A percentile compares a stretch with the other conserved stretches of the same genome.
Evolutionary conservation across 2,329 filamentous ascomycete species (phyloP).

Genomic region (Exophiala mesophila): DNA sequence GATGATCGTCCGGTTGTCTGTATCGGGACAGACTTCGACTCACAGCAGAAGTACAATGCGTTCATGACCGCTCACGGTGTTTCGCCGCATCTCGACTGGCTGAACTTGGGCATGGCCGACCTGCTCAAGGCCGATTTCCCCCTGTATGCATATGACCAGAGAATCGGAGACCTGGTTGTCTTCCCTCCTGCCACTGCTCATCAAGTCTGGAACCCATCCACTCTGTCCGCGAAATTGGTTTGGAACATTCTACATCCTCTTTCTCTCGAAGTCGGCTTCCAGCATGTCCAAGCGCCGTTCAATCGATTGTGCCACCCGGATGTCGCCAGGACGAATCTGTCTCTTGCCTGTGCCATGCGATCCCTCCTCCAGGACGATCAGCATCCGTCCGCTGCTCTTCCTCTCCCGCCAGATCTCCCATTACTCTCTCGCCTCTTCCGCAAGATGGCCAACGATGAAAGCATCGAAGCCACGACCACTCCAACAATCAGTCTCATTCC

Average conservation of each 20-base stretch:
- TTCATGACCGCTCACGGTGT: constrained; percentile 33
- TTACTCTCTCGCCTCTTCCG: constrained; percentile 30
- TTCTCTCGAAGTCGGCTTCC: constrained; percentile 32
- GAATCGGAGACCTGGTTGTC: constrained; percentile 33
- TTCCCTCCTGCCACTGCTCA: constrained; percentile 36
- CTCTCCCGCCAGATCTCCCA: constrained; percentile 28
- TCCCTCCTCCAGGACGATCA: constrained; percentile 28
- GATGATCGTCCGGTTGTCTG: constrained; percentile 31
- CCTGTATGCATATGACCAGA: constrained; percentile 33
- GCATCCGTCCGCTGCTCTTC: constrained; percentile 9
- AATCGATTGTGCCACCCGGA: constrained; percentile 35
- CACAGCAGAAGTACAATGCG: constrained; percentile 32
- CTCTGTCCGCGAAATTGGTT: constrained; percentile 34
- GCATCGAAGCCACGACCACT: constrained; percentile 24
- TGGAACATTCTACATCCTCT: constrained; percentile 36
- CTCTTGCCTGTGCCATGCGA: constrained; percentile 31
- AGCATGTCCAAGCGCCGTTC: constrained; percentile 34
- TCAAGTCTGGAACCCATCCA: constrained; percentile 35
- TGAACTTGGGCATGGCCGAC: constrained; percentile 30
- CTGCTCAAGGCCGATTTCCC: constrained; percentile 33
- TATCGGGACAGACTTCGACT: constrained; percentile 34
- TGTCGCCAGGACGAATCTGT: constrained; percentile 30
- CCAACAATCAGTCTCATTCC: constrained; percentile 29
- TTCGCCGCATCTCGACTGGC: constrained; percentile 35
- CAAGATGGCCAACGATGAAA: constrained; percentile 32